Evolutionary conservation across 257 asterid genomes (phyloP).

Genomic region (Gentiana dahurica): DNA sequence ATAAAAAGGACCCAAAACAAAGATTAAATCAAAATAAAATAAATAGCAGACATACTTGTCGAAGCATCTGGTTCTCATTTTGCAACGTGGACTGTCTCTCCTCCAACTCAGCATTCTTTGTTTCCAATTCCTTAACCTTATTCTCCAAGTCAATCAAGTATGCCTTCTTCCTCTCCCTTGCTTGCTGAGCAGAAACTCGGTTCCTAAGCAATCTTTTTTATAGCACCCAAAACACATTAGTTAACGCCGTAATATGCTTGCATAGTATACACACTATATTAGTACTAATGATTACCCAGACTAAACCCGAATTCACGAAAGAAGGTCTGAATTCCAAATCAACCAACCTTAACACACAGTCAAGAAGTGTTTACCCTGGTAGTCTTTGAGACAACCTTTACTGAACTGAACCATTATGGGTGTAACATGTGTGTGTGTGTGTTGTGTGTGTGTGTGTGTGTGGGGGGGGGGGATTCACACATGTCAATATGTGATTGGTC

Average conservation of each 20-base stretch:
- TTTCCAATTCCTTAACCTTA: constrained; percentile 79
- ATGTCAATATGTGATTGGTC: too few species aligned
- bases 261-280: too few species aligned
- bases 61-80: constrained; percentile 96
- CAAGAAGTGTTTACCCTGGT: too few species aligned
- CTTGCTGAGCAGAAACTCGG: constrained; percentile 98
- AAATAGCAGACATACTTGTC: constrained; percentile 49
- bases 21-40: background rate
- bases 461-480: too few species aligned
- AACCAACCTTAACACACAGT: too few species aligned
- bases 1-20: background rate
- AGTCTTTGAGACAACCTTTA: too few species aligned
- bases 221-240: constrained; percentile 7
- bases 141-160: constrained; percentile 82
- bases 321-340: background rate
- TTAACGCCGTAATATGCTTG: too few species aligned
- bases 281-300: background rate
- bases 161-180: constrained; percentile 99
- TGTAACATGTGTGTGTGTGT: too few species aligned
- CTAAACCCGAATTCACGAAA: background rate
- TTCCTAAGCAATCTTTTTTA: constrained; percentile 79
- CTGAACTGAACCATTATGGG: too few species aligned
- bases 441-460: too few species aligned
- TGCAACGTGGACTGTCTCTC: constrained; percentile 88
- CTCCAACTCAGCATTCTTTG: constrained; percentile 92